Conservation (phyloP, 2,329 filamentous ascomycete species). For the Kalaharituber pfeilii region DNA sequence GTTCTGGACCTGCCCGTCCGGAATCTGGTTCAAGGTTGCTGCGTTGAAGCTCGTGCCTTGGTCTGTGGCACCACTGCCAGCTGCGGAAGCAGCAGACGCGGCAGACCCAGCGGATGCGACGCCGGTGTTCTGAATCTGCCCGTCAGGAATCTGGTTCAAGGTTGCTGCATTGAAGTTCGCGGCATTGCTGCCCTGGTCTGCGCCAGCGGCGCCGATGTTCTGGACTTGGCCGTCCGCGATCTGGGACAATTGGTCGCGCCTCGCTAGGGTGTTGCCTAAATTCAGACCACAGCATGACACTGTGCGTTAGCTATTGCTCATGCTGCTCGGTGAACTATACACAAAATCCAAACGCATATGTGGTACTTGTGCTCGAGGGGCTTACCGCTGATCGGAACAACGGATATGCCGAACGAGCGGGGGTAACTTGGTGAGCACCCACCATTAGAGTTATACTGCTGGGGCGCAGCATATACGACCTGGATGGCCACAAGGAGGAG, state of each 20-base stretch:
- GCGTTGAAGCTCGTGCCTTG: slow-evolving; percentile 37
- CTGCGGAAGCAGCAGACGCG: background rate
- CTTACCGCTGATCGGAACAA: background rate
- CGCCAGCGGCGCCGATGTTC: background rate
- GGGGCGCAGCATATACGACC: background rate
- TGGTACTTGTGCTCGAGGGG: too few relatives aligned
- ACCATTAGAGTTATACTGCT: background rate
- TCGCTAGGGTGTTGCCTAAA: background rate
- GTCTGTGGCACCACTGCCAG: slow-evolving; percentile 14
- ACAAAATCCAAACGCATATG: too few relatives aligned
- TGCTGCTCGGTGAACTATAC: too few relatives aligned
- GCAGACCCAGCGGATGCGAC: slow-evolving; percentile 24
- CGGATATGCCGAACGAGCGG: background rate
- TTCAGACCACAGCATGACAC: too few relatives aligned
- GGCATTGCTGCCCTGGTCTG: background rate
- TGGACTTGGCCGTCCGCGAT: background rate
- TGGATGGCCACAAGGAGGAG: background rate
- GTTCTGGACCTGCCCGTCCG: background rate
- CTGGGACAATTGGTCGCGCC: background rate
- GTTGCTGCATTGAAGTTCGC: background rate
- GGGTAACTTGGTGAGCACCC: background rate
- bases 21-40: slow-evolving; percentile 11
- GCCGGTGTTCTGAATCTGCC: slow-evolving; percentile 24
- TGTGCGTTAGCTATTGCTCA: too few relatives aligned
- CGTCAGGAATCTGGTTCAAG: slow-evolving; percentile 26